Percentiles rank a stretch among this genome's conserved stretches.
phyloP scores from a whole-genome alignment of 345 rosid species.

The Heritiera fomes region DNA sequence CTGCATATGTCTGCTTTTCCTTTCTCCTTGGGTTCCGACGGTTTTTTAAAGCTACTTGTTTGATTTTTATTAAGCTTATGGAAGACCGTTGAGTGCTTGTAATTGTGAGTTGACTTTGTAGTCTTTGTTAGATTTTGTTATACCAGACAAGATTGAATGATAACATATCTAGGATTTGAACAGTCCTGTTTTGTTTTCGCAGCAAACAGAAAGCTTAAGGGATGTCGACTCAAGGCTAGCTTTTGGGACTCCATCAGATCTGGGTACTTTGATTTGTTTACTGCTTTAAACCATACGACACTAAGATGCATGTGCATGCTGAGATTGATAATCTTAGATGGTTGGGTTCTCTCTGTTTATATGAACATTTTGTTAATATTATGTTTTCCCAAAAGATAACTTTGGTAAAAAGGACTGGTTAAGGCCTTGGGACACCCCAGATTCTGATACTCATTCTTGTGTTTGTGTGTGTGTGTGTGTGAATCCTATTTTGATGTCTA shows the following conservation, averaged over 20 bases:
- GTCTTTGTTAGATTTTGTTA: neutral
- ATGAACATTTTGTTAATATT: conserved; percentile 3
- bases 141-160: neutral
- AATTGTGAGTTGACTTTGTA: neutral
- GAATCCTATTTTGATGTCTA: neutral
- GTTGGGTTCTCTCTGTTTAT: neutral
- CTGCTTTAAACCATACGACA: neutral
- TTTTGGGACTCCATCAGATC: conserved; percentile 86
- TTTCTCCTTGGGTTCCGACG: neutral
- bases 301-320: neutral
- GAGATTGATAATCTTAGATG: conserved; percentile 7
- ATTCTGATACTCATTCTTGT: neutral
- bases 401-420: neutral
- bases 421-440: neutral
- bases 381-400: neutral
- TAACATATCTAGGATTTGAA: neutral
- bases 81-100: neutral
- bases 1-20: neutral
- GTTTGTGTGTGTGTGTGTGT: neutral
- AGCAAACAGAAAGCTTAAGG: conserved; percentile 59
- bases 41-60: neutral
- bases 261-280: conserved; percentile 46
- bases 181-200: conserved; percentile 30
- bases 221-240: conserved; percentile 52
- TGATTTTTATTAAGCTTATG: neutral